phyloP scores from a whole-genome alignment of 2,329 filamentous ascomycete genomes.

The Colletotrichum tropicale region DNA sequence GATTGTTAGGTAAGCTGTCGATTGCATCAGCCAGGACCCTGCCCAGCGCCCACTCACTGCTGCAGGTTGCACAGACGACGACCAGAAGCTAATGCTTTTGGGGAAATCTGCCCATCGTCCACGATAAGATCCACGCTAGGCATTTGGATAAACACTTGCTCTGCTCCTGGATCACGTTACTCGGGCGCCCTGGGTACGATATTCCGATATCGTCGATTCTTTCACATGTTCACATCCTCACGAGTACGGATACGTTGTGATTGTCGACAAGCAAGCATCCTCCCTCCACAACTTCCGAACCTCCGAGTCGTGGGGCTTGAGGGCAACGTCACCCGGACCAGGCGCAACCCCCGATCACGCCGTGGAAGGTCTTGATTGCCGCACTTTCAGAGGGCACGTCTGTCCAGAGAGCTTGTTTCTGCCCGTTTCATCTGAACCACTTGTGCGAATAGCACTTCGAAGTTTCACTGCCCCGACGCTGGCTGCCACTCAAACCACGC shows the following conservation, averaged over 20 bases:
- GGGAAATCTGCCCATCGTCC: not conserved
- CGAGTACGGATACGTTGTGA: constrained; percentile 8
- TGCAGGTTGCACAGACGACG: not conserved
- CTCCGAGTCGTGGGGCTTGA: not conserved
- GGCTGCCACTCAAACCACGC: not conserved
- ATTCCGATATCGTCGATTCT: not conserved
- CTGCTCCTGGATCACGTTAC: not conserved
- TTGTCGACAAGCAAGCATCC: not conserved
- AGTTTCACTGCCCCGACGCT: constrained; percentile 4
- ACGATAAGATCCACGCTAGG: not conserved
- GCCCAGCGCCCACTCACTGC: not conserved
- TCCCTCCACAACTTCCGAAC: not conserved
- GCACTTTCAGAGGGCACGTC: not conserved
- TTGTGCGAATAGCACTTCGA: not conserved
- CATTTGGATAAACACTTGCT: not conserved
- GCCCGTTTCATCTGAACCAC: constrained; percentile 12
- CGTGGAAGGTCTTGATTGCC: not conserved
- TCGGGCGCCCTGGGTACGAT: not conserved
- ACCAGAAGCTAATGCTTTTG: not conserved
- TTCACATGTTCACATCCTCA: not conserved
- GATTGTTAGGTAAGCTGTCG: not conserved
- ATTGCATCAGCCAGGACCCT: not conserved
- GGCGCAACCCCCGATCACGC: not conserved
- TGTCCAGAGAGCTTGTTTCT: not conserved
- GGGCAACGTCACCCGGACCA: not conserved